A percentile compares a stretch with the other conserved stretches of the same genome.
Conservation (phyloP, 352 stramenopile species). For the Paralagenidium karlingii region DNA sequence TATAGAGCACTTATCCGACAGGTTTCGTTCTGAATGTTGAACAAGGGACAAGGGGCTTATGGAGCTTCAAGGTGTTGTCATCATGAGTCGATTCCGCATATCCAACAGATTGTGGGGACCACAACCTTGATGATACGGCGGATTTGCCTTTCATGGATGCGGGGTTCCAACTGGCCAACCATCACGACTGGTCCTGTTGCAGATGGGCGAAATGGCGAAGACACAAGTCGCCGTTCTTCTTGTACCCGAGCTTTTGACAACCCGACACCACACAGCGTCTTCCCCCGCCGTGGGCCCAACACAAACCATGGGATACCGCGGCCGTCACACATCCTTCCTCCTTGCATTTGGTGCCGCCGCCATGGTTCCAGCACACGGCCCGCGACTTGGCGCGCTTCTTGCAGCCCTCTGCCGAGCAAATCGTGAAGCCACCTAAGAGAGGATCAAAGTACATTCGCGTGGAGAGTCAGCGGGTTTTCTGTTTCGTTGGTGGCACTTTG, state of each 20-base stretch:
- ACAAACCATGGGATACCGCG: constrained; percentile 20
- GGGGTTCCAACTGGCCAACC: too few species aligned
- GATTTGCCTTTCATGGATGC: too few species aligned
- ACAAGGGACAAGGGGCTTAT: too few species aligned
- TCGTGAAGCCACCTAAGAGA: constrained; percentile 20
- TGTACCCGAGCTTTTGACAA: constrained; percentile 29
- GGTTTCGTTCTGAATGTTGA: too few species aligned
- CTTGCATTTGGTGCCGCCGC: constrained; percentile 21
- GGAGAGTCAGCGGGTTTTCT: neutral
- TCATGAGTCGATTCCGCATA: too few species aligned
- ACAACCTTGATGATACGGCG: too few species aligned
- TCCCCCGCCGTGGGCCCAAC: constrained; percentile 23
- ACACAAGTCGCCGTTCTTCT: constrained; percentile 34
- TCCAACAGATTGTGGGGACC: too few species aligned
- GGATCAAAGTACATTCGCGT: too few species aligned
- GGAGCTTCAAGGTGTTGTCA: too few species aligned
- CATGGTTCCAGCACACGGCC: constrained; percentile 29
- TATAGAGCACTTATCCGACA: too few species aligned
- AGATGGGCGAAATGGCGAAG: constrained; percentile 22
- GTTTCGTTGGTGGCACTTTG: too few species aligned
- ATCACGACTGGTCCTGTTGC: too few species aligned
- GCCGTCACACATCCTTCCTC: constrained; percentile 14
- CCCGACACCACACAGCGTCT: constrained; percentile 20
- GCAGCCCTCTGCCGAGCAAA: constrained; percentile 22
- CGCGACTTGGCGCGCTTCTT: constrained; percentile 20